These are phyloP conservation scores for Cadophora sp. DNA, from an alignment of 2,329 filamentous ascomycete genomes.

Conservation along the genomic window DNA sequence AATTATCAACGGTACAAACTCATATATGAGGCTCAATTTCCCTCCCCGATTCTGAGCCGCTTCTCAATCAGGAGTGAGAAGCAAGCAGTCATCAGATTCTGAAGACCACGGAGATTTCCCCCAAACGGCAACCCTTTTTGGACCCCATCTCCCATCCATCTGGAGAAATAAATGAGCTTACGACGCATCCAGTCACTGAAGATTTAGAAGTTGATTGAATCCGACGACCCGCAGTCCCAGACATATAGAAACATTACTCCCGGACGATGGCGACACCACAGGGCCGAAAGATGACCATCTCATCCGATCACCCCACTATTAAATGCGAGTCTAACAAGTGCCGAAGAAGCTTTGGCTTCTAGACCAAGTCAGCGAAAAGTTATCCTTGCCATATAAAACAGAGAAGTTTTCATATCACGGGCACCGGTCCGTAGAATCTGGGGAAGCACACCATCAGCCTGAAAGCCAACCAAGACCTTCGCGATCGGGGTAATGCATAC, in stretches of 20 bases:
- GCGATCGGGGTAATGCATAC: conserved; percentile 11
- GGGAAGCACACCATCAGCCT: conserved; percentile 28
- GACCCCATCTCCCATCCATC: background rate
- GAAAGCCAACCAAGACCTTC: conserved; percentile 29
- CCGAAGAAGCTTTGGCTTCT: background rate
- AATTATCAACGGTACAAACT: too few species aligned
- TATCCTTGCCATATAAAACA: background rate
- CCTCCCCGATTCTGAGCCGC: background rate
- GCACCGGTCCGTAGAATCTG: conserved; percentile 15
- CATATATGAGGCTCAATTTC: background rate
- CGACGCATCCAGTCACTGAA: background rate
- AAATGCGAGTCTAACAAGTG: background rate
- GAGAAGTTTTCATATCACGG: background rate
- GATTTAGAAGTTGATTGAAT: background rate
- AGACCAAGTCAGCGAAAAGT: background rate
- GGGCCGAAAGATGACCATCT: background rate
- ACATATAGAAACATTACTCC: background rate
- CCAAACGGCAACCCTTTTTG: background rate
- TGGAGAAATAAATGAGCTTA: background rate
- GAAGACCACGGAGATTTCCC: conserved; percentile 8
- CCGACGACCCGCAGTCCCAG: background rate
- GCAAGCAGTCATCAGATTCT: conserved; percentile 13
- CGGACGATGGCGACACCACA: background rate
- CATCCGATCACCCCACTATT: background rate
- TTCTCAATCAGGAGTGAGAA: conserved; percentile 11